phyloP scores from a whole-genome alignment of 2,329 filamentous ascomycete species.

The Cordyceps javanica region DNA sequence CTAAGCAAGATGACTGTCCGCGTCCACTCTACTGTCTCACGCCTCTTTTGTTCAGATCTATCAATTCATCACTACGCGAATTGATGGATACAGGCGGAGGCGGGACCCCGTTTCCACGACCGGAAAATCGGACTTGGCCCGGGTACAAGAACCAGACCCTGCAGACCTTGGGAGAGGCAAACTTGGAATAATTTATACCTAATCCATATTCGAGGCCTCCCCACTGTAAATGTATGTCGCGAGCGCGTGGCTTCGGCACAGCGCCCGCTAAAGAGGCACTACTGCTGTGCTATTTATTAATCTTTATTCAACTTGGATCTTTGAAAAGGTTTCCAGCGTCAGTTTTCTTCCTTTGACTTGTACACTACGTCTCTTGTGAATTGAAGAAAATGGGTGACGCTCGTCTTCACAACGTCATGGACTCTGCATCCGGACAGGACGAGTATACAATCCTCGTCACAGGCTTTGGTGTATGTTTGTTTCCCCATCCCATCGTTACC shows the following conservation, averaged over 20 bases:
- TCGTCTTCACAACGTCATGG: slow-evolving; percentile 19
- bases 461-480: slow-evolving; percentile 52
- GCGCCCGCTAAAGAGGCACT: not conserved
- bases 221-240: not conserved
- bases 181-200: not conserved
- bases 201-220: not conserved
- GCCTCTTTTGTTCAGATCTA: no score
- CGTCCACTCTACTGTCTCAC: no score
- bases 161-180: not conserved
- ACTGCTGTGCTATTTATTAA: no score
- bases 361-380: not conserved
- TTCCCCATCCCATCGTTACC: slow-evolving; percentile 5
- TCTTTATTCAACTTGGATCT: no score
- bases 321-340: not conserved
- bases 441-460: slow-evolving; percentile 56
- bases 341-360: not conserved
- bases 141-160: not conserved
- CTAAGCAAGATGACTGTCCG: no score
- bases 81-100: not conserved
- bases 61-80: no score
- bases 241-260: not conserved
- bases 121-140: not conserved
- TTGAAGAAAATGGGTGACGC: slow-evolving; percentile 1
- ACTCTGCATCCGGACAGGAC: slow-evolving; percentile 32
- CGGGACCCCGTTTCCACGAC: slow-evolving; percentile 4